phyloP scores from a whole-genome alignment of 495 filamentous ascomycete species.

The Paragyromitra xinjiangensis region DNA sequence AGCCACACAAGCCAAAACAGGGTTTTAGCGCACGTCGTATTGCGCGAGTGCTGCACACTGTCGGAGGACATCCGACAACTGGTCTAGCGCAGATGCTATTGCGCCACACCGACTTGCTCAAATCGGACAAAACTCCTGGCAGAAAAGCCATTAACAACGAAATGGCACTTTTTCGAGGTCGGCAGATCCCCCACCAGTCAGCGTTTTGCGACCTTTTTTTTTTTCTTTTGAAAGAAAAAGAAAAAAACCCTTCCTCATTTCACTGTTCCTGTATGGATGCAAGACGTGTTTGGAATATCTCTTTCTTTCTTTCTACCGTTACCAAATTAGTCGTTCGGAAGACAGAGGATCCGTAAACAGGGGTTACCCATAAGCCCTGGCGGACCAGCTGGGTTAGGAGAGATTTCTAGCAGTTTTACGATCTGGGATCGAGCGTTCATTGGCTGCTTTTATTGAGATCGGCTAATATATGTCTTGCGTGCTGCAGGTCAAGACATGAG shows the following conservation, averaged over 20 bases:
- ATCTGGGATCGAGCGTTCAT: not conserved
- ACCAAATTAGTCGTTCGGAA: not conserved
- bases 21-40: too few relatives aligned
- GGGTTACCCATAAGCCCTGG: not conserved
- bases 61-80: conserved; percentile 8
- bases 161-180: not conserved
- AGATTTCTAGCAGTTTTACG: not conserved
- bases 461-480: not conserved
- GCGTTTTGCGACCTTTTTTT: not conserved
- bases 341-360: not conserved
- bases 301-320: not conserved
- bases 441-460: not conserved
- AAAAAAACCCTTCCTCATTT: not conserved
- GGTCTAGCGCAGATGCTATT: not conserved
- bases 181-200: not conserved
- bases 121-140: not conserved
- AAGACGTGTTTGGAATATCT: not conserved
- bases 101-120: not conserved
- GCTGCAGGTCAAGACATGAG: too few relatives aligned
- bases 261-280: not conserved
- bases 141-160: not conserved
- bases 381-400: not conserved
- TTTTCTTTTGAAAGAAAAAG: too few relatives aligned
- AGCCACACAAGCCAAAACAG: too few relatives aligned
- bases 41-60: too few relatives aligned